Evolutionary conservation across 768 basidiomycete genomes (phyloP), one percentile per base, ranked within the genome.

Genomic region (Russula foetens): DNA sequence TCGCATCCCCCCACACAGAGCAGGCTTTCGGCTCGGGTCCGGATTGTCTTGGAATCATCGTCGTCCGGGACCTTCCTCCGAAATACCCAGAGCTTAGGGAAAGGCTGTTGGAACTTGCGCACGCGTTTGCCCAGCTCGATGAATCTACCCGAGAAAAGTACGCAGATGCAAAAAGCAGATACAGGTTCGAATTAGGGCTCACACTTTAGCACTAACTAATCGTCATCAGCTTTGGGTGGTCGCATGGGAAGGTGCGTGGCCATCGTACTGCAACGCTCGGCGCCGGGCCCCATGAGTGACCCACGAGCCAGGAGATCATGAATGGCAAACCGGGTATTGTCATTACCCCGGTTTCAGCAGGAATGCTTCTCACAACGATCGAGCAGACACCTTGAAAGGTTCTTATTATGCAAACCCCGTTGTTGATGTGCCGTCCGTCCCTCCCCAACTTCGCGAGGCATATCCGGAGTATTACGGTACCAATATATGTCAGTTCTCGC

Each of bases 341-440:
- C 28, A 23, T 12, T 31, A 38, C 28, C 49, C 50, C 35, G 23
- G 6, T 52, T 46, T 23, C 48, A 39, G 44, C 48, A 39, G 44
- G 44, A 19, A 31, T 7, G 6, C 5, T 44, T 15, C 39, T 46
- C 43, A n/a, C 58, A 17, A 55, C 14, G 7, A 33, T 26, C 49
- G 60, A 35, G 66, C 71, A 86, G 93, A 98, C 71, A 76, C 80
- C 2, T 75, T 95, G 67, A 98, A 98, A 71, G 96, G 95, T 3
- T 93, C 90, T 0, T 99, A 85, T 75, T 99, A 99, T 70, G 94
- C 92, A 38, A 94, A 88, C 67, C 92, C 93, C 9, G 72, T 86
- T 26, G 68, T 85, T 0, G 92, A 94, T 57, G 64, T 70, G 29
- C 82, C 87, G 0, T 73, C 78, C n/a, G 87, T 92, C 3, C 70